Conservation (phyloP, 345 rosid genomes). For the Balakata baccata region DNA sequence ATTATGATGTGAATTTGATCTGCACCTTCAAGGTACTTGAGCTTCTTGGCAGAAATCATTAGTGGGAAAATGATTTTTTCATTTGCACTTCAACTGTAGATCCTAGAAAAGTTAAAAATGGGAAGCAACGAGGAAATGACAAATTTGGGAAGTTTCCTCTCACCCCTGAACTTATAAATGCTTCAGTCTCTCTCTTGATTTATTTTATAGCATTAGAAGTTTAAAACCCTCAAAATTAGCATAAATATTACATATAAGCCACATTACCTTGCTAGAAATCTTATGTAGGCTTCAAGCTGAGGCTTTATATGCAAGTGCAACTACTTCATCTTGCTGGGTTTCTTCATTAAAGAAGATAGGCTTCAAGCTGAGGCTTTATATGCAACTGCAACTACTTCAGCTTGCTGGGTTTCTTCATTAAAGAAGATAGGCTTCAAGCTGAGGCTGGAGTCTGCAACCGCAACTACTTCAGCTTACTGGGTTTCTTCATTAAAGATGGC, state of each 20-base stretch:
- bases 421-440: too few species aligned
- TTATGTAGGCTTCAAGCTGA: background rate
- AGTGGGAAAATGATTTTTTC: background rate
- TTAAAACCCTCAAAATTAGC: too few species aligned
- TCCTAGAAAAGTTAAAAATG: slow-evolving; percentile 1
- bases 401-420: background rate
- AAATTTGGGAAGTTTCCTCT: too few species aligned
- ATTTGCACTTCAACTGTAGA: background rate
- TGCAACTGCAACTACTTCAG: background rate
- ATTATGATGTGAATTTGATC: background rate
- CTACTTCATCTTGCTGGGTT: background rate
- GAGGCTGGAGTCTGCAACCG: background rate
- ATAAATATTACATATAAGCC: too few species aligned
- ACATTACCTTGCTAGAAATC: too few species aligned
- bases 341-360: background rate
- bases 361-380: background rate
- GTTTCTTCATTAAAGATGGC: slow-evolving; percentile 25
- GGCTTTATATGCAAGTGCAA: background rate
- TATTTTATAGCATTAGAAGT: too few species aligned
- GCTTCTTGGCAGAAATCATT: background rate
- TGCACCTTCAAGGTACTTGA: background rate
- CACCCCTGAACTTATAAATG: too few species aligned
- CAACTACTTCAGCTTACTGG: background rate
- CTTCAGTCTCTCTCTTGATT: too few species aligned
- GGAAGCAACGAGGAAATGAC: slow-evolving; percentile 8